phyloP scores from a whole-genome alignment of 2,329 filamentous ascomycete species.

The Aspergillus sp. region DNA sequence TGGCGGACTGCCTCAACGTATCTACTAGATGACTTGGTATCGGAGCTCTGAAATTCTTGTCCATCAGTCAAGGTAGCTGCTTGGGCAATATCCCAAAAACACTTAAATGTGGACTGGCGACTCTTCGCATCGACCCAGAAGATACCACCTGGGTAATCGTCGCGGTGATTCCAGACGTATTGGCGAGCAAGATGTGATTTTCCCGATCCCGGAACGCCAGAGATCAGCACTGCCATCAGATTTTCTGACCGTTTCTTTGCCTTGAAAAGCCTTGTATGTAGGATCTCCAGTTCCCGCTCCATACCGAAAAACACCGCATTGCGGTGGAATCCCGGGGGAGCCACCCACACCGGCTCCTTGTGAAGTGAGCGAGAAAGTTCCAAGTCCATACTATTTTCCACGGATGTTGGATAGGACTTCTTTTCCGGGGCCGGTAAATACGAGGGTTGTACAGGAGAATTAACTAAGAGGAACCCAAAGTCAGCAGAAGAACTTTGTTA shows the following conservation, averaged over 20 bases:
- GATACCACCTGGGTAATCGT: slow-evolving; percentile 63
- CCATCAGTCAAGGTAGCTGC: slow-evolving; percentile 52
- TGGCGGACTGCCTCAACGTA: slow-evolving; percentile 59
- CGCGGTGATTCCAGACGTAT: slow-evolving; percentile 62
- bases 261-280: slow-evolving; percentile 62
- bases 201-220: slow-evolving; percentile 64
- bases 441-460: slow-evolving; percentile 12
- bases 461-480: slow-evolving; percentile 33
- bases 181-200: slow-evolving; percentile 69
- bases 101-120: slow-evolving; percentile 57
- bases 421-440: slow-evolving; percentile 24
- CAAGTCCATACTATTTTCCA: slow-evolving; percentile 24
- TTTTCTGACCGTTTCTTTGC: slow-evolving; percentile 57
- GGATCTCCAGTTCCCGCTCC: slow-evolving; percentile 55
- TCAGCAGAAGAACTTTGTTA: slow-evolving; percentile 30
- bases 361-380: slow-evolving; percentile 23
- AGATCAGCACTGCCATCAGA: slow-evolving; percentile 64
- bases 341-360: slow-evolving; percentile 41
- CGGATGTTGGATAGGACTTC: slow-evolving; percentile 25
- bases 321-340: slow-evolving; percentile 59
- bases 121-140: slow-evolving; percentile 70
- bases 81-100: slow-evolving; percentile 66
- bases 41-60: slow-evolving; percentile 37
- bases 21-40: slow-evolving; percentile 42
- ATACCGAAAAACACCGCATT: slow-evolving; percentile 66